Evolutionary conservation across 1,139 yeast genomes (phyloP), one percentile per base, ranked within the genome.

Genomic region (Geotrichum carabidarum): DNA sequence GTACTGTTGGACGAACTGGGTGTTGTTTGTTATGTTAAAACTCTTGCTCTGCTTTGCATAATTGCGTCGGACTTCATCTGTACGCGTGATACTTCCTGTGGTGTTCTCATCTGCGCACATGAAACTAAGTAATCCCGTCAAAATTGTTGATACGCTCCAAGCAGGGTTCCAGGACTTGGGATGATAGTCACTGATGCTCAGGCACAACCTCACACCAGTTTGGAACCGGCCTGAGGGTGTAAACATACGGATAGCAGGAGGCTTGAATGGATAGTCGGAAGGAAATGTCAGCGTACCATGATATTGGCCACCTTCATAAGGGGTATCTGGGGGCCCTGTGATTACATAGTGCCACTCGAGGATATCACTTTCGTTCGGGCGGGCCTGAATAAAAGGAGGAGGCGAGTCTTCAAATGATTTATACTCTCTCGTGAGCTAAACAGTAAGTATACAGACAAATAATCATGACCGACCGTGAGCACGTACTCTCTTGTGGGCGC

Each of bases 131-230:
- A 90, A 72, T 0, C 97, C 97, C 7, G 84, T 86, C 62, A 90
- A 75, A 22, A 90, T 90, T 0, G 96, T 88, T 31, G 88, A 77
- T 18, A 90, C 96, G 54, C 89, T 83, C 97, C 97, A 90, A 4
- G 95, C 89, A 1, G 97, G 96, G 68, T 90, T 89, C 97, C 97
- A 90, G 0, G 86, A 75, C 68, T 88, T 93, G 8, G 96, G 97
- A 64, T 91, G 98, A 69, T 82, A 90, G 68, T 91, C 97, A 63
- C 93, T 84, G 83, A 91, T 90, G 44, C 90, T 83, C 50, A 91
- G 74, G 71, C 98, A 91, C 48, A 91, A 76, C 48, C 96, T 75
- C 7, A 89, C 81, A 66, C 86, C 86, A 52, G 89, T 80, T 59
- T 83, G 80, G 68, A 91, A 87, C 46, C 95, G 75, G 2, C 89